These are phyloP conservation scores for Pseudogymnoascus sp. DNA, from an alignment of 2,329 filamentous ascomycete genomes.

Conservation along the genomic window DNA sequence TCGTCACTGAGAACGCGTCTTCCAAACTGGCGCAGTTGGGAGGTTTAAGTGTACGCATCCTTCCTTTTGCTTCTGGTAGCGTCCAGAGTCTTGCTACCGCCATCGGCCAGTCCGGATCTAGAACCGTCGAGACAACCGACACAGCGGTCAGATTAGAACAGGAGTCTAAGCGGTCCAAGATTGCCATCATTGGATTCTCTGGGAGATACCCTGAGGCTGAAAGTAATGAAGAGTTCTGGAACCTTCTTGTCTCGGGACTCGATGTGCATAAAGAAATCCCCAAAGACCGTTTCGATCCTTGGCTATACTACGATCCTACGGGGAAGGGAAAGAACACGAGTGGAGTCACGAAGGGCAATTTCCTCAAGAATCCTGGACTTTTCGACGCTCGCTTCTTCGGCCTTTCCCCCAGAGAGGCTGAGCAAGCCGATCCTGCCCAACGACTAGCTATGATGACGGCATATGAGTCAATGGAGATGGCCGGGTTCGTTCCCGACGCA, in stretches of 20 bases:
- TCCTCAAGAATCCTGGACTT: conserved; percentile 56
- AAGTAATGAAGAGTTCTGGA: conserved; percentile 27
- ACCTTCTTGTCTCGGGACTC: conserved; percentile 54
- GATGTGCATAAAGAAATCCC: conserved; percentile 57
- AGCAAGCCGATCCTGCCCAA: conserved; percentile 71
- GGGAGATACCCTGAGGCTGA: conserved; percentile 28
- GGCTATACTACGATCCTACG: conserved; percentile 59
- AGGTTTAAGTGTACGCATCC: too few relatives aligned
- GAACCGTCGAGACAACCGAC: conserved; percentile 35
- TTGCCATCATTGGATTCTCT: conserved; percentile 30
- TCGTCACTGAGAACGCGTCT: conserved; percentile 27
- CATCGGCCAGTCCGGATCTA: conserved; percentile 21
- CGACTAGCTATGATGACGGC: conserved; percentile 64
- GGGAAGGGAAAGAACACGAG: conserved; percentile 66
- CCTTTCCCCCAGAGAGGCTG: conserved; percentile 70
- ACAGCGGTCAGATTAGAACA: conserved; percentile 19
- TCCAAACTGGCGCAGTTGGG: conserved; percentile 32
- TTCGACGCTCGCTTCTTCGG: conserved; percentile 77
- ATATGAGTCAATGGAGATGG: conserved; percentile 72
- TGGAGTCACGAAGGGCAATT: conserved; percentile 67
- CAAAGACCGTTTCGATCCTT: conserved; percentile 59
- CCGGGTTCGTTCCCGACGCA: conserved; percentile 50
- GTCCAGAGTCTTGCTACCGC: too few relatives aligned
- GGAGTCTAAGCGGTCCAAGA: conserved; percentile 45
- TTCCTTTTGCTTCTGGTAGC: too few relatives aligned